Evolutionary conservation across 2,329 filamentous ascomycete species (phyloP).

Genomic region (Aspergillus vadensis): DNA sequence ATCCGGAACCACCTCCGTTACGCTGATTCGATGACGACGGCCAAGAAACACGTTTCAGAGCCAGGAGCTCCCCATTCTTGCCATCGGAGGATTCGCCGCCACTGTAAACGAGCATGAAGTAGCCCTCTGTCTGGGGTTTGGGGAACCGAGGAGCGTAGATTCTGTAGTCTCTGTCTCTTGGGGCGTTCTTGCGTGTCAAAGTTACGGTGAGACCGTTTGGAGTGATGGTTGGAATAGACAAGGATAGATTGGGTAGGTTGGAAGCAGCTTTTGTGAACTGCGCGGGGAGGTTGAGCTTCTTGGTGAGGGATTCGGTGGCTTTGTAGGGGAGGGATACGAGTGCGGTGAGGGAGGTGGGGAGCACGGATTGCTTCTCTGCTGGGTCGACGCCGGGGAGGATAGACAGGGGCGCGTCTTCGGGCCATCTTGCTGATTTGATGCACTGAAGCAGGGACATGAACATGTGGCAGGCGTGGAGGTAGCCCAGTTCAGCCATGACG

Average conservation of each 20-base stretch:
- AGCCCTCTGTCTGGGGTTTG: slow-evolving; percentile 92
- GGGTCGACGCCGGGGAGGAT: slow-evolving; percentile 72
- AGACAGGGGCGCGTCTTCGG: slow-evolving; percentile 73
- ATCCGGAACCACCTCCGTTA: slow-evolving; percentile 7
- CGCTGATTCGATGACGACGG: slow-evolving; percentile 35
- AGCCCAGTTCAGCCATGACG: slow-evolving; percentile 85
- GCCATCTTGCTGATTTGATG: slow-evolving; percentile 92
- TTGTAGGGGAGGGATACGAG: slow-evolving; percentile 33
- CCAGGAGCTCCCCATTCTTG: slow-evolving; percentile 73
- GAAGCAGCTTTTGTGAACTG: slow-evolving; percentile 61
- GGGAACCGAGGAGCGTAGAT: slow-evolving; percentile 89
- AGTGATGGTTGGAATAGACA: slow-evolving; percentile 64
- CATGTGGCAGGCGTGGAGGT: slow-evolving; percentile 72
- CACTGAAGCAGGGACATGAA: slow-evolving; percentile 88
- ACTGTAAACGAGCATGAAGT: slow-evolving; percentile 75
- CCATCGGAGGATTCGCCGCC: slow-evolving; percentile 34
- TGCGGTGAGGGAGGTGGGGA: slow-evolving; percentile 35
- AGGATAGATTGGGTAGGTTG: slow-evolving; percentile 68
- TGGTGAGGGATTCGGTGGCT: slow-evolving; percentile 29
- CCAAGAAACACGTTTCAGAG: slow-evolving; percentile 86
- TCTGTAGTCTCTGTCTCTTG: slow-evolving; percentile 66
- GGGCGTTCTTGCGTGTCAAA: slow-evolving; percentile 67
- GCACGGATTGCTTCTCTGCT: slow-evolving; percentile 17
- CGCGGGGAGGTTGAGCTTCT: slow-evolving; percentile 33
- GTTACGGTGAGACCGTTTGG: slow-evolving; percentile 59